Evolutionary conservation across 176 grass and related monocot species (phyloP), one percentile per base, ranked within the genome.

Genomic region (Oryza coarctata): DNA sequence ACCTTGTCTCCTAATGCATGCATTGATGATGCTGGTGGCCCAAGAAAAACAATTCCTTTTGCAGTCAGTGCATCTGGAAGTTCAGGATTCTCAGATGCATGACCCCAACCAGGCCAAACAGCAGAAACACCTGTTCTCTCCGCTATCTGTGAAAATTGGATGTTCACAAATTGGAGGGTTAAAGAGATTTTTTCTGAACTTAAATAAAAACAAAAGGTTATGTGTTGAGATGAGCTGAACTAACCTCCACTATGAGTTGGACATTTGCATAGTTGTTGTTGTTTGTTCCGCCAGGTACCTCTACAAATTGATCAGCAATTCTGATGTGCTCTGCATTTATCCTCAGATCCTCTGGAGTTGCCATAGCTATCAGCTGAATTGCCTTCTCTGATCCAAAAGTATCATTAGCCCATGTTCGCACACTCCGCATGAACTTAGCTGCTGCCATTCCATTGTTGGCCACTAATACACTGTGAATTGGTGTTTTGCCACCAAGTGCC

Each of bases 391-490:
- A 88, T 87, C 96, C 96, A 77, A 95, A 98, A 47, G 93, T 88
- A 72, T 94, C 90, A 20, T 91, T 89, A 76, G 96, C 93, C 96
- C 96, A 95, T 70, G 90, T 89, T 64, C 93, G 89, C 49, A 95
- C 58, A 74, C 92, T 98, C 40, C 92, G 80, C 71, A 98, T 95
- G 74, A 98, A 98, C 76, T 98, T 98, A 57, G 91, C 89, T 34
- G 96, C 90, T 40, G 96, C 96, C 96, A 98, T 98, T 85, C 96
- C 96, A 91, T 98, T 98, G 84, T 98, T 98, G 12, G 96, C 96
- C 15, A 98, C 80, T 80, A 98, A 84, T 77, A 98, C 86, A 77
- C 90, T 98, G 73, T 93, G 89, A 44, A 98, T 93, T 45, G 96
- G 89, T 69, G 85, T 82, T 63, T 86, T 88, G 22, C 96, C 96